Base-by-base conservation (phyloP, 176 grass and related monocot genomes). In the Musa acuminata region DNA sequence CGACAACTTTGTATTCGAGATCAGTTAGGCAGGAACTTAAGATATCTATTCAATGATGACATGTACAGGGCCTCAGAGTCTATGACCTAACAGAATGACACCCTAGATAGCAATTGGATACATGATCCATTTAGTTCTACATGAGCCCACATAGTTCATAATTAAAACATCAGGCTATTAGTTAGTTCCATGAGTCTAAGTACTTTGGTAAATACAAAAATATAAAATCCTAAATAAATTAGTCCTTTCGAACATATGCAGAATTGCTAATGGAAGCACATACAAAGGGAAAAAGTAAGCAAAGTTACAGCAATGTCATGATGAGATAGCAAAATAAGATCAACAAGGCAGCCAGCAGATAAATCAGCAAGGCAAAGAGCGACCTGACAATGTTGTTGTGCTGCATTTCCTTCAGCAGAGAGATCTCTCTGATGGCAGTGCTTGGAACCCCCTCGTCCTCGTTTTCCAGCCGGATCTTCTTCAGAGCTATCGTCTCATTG, bases 341-440 rank as follows among this genome's bases (percentile, higher is more conserved):
- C 48, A 19, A 75, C 11, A 58, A 17, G 8, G 11, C 11, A 25
- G 10, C 9, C 20, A 29, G 52, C 14, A 13, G 7, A 20, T 1
- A 52, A 54, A 26, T 3, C 13, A 13, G 48, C 3, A 8, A 14
- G 7, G 11, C 16, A 7, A 9, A 77, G 25, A 48, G 10, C 19
- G 26, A 91, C 93, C 85, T 90, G 88, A 96, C 91, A 76, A 96
- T 90, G 83, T 96, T 96, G 24, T 62, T 49, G 67, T 96, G 91
- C 14, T 86, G 88, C 87, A 96, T 87, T 83, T 96, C 91, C 85
- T 91, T 96, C 77, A 96, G 82, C 43, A 96, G 85, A 4, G 91
- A 96, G 77, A 90, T 88, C 91, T 96, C 91, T 69, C 91, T 82
- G 67, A 96, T 96, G 81, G 88, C 91, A 75, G 91, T 96, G 79